phyloP scores from a whole-genome alignment of 805 yeast genomes.

The Kodamaea laetipori region DNA sequence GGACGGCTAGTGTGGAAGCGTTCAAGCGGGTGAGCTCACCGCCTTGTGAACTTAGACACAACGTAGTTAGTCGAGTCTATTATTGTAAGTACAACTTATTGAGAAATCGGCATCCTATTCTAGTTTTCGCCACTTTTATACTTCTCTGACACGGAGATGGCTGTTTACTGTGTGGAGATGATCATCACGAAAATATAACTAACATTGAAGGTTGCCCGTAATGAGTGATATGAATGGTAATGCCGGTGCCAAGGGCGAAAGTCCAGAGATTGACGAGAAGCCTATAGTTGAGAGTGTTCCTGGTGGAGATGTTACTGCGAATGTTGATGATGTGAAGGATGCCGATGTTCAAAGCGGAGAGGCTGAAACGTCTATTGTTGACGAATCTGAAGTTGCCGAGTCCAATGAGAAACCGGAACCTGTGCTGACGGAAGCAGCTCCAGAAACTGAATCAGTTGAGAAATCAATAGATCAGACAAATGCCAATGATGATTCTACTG shows the following conservation, averaged over 20 bases:
- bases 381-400: not conserved
- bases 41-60: no score
- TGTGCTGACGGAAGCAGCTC: no score
- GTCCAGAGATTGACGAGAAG: not conserved
- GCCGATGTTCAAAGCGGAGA: not conserved
- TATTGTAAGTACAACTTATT: not conserved
- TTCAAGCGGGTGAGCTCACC: no score
- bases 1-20: not conserved
- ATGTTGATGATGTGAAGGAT: not conserved
- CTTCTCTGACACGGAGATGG: no score
- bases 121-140: not conserved
- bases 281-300: not conserved
- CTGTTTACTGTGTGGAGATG: not conserved
- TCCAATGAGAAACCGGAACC: no score
- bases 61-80: no score
- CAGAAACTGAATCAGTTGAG: no score
- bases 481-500: no score
- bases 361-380: not conserved
- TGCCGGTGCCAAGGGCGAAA: not conserved
- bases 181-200: slow-evolving; percentile 5
- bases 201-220: not conserved
- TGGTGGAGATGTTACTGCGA: not conserved
- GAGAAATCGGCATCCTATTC: not conserved
- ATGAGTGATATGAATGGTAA: slow-evolving; percentile 1
- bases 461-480: not conserved